Evolutionary conservation across 345 rosid species (phyloP).

Genomic region (Raphanus raphanistrum): DNA sequence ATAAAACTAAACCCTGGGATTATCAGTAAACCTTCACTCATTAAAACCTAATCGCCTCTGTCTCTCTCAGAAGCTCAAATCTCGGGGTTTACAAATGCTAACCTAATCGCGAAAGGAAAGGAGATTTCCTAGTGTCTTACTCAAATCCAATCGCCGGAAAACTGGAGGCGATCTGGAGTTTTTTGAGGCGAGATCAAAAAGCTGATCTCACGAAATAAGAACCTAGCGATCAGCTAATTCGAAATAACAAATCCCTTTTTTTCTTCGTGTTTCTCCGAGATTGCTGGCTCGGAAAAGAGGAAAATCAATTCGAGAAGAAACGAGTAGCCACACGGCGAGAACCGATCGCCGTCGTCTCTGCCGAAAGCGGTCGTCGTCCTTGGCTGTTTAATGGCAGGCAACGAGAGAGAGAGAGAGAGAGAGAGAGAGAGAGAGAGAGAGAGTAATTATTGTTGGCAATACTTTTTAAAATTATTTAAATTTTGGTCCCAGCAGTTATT

Average conservation of each 20-base stretch:
- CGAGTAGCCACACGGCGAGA: constrained; percentile 13
- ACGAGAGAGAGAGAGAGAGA: constrained; percentile 28
- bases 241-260: constrained; percentile 2
- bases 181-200: constrained; percentile 13
- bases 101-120: constrained; percentile 19
- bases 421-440: constrained; percentile 22
- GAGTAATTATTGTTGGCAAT: constrained; percentile 35
- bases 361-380: constrained; percentile 40
- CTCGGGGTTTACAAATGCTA: constrained; percentile 19
- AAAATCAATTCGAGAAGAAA: constrained; percentile 6
- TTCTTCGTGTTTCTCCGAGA: constrained; percentile 18
- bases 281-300: background rate
- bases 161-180: constrained; percentile 23
- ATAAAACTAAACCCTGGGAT: constrained; percentile 32
- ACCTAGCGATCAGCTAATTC: constrained; percentile 35
- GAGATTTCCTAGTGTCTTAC: constrained; percentile 28
- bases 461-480: constrained; percentile 20
- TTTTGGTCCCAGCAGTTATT: constrained; percentile 4
- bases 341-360: constrained; percentile 30
- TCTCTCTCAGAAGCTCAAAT: constrained; percentile 19
- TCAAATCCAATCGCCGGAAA: constrained; percentile 17
- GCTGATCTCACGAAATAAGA: constrained; percentile 9
- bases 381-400: constrained; percentile 37
- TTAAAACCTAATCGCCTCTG: constrained; percentile 11
- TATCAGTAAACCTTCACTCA: constrained; percentile 36